These are phyloP conservation scores for Saturnispora hagleri DNA, from an alignment of 805 yeast species.

Conservation along the genomic window DNA sequence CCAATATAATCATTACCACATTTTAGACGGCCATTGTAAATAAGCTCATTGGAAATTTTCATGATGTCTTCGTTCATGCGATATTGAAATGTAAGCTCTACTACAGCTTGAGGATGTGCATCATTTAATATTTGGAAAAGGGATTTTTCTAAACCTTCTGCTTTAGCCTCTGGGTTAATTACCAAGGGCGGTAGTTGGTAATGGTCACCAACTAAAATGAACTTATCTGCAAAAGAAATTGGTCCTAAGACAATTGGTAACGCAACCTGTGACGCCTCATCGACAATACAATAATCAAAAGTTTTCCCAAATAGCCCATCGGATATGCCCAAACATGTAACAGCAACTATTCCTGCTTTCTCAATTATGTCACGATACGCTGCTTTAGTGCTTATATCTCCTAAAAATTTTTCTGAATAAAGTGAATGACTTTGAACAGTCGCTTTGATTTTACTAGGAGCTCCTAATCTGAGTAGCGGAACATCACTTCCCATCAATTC, in stretches of 20 bases:
- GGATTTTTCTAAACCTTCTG: slow-evolving; percentile 61
- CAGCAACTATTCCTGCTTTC: slow-evolving; percentile 69
- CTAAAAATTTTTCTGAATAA: slow-evolving; percentile 25
- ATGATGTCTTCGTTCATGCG: slow-evolving; percentile 89
- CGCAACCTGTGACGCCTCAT: slow-evolving; percentile 94
- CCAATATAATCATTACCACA: slow-evolving; percentile 69
- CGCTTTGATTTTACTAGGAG: slow-evolving; percentile 49
- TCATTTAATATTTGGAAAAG: slow-evolving; percentile 70
- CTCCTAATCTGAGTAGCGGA: slow-evolving; percentile 61
- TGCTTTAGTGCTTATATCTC: slow-evolving; percentile 27
- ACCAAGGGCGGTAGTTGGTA: slow-evolving; percentile 88
- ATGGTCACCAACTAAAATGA: slow-evolving; percentile 94
- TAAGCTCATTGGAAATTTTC: slow-evolving; percentile 68
- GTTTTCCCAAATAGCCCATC: slow-evolving; percentile 49
- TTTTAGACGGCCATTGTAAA: slow-evolving; percentile 65
- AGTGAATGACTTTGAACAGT: slow-evolving; percentile 48
- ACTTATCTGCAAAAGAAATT: slow-evolving; percentile 61
- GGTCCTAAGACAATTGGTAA: slow-evolving; percentile 92
- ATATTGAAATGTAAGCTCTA: slow-evolving; percentile 73
- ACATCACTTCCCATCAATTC: slow-evolving; percentile 27
- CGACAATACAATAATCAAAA: slow-evolving; percentile 91
- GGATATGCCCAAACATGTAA: slow-evolving; percentile 73
- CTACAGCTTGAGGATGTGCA: slow-evolving; percentile 63
- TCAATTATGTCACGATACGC: slow-evolving; percentile 41
- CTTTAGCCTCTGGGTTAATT: slow-evolving; percentile 52